phyloP scores from a whole-genome alignment of 768 basidiomycete genomes.

The Leccinum truebloodii region DNA sequence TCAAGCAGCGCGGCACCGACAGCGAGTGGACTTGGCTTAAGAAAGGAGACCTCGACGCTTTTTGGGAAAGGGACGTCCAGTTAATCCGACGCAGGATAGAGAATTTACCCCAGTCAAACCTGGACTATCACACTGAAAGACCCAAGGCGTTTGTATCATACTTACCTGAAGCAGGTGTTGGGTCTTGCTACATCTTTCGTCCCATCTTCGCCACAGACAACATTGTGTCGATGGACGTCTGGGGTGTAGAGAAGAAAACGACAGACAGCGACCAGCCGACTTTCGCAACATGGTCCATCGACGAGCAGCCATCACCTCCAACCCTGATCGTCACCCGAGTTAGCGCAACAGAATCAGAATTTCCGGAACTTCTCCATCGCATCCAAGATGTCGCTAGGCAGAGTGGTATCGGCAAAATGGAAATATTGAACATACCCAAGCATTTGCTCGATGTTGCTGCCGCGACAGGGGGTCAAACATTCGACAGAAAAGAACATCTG shows the following conservation, averaged over 20 bases:
- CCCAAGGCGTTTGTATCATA: slow-evolving; percentile 36
- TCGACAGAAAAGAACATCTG: slow-evolving; percentile 40
- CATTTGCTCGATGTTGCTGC: slow-evolving; percentile 32
- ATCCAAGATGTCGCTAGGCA: slow-evolving; percentile 38
- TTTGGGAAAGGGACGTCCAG: slow-evolving; percentile 44
- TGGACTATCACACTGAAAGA: slow-evolving; percentile 9
- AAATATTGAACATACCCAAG: slow-evolving; percentile 48
- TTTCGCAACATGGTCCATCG: slow-evolving; percentile 49
- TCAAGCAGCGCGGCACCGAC: neutral
- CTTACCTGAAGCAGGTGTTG: slow-evolving; percentile 47
- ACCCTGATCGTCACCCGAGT: slow-evolving; percentile 49
- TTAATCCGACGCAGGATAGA: slow-evolving; percentile 37
- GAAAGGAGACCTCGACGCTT: slow-evolving; percentile 34
- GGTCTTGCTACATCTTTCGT: slow-evolving; percentile 41
- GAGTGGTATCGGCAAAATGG: slow-evolving; percentile 39
- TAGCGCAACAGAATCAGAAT: slow-evolving; percentile 29
- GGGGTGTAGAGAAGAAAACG: slow-evolving; percentile 21
- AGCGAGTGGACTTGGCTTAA: slow-evolving; percentile 33
- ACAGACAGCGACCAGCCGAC: slow-evolving; percentile 6
- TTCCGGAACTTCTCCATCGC: slow-evolving; percentile 37
- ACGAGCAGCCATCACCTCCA: slow-evolving; percentile 31
- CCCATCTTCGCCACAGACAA: slow-evolving; percentile 20
- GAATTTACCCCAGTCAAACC: slow-evolving; percentile 6
- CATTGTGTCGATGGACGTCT: slow-evolving; percentile 18
- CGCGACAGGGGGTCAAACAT: slow-evolving; percentile 34